A percentile compares a stretch with the other conserved stretches of the same genome.
These are phyloP conservation scores for Plectosphaerella sp. DNA, from an alignment of 2,329 filamentous ascomycete species.

Conservation along the genomic window DNA sequence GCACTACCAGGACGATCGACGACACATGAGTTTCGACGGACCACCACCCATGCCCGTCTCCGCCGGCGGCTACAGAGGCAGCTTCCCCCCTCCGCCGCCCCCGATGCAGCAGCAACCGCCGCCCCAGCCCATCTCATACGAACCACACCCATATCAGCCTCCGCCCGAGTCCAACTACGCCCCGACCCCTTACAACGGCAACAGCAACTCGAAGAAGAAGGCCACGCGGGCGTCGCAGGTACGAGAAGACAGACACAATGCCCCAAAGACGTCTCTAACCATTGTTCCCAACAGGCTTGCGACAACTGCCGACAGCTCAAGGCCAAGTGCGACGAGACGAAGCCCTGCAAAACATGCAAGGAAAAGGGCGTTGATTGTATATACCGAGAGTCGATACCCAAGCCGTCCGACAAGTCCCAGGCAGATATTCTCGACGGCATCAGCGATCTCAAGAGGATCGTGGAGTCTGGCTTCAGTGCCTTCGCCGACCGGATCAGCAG, in stretches of 20 bases:
- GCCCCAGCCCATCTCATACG: constrained; percentile 26
- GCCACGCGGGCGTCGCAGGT: constrained; percentile 64
- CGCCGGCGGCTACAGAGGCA: constrained; percentile 35
- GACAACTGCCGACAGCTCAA: constrained; percentile 84
- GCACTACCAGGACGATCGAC: constrained; percentile 39
- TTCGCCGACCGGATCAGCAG: constrained; percentile 6
- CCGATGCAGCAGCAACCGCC: constrained; percentile 29
- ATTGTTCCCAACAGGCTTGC: constrained; percentile 62
- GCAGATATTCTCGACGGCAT: constrained; percentile 58
- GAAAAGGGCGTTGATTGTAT: constrained; percentile 81
- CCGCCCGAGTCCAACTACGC: constrained; percentile 16
- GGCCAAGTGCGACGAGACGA: constrained; percentile 85
- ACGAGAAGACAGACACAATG: constrained; percentile 8
- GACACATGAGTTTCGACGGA: constrained; percentile 51
- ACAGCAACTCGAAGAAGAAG: constrained; percentile 42
- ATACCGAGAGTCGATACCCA: constrained; percentile 86
- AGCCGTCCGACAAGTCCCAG: constrained; percentile 71
- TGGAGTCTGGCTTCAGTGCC: constrained; percentile 7
- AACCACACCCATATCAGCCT: constrained; percentile 27
- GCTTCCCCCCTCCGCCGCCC: constrained; percentile 34
- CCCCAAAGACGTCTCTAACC: constrained; percentile 5
- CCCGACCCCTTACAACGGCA: no score
- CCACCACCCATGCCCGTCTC: constrained; percentile 39
- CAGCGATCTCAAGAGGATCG: constrained; percentile 17
- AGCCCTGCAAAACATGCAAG: constrained; percentile 80